These are phyloP conservation scores for Coix lacrymajobi DNA, from an alignment of 176 grass and related monocot genomes.

Conservation along the genomic window DNA sequence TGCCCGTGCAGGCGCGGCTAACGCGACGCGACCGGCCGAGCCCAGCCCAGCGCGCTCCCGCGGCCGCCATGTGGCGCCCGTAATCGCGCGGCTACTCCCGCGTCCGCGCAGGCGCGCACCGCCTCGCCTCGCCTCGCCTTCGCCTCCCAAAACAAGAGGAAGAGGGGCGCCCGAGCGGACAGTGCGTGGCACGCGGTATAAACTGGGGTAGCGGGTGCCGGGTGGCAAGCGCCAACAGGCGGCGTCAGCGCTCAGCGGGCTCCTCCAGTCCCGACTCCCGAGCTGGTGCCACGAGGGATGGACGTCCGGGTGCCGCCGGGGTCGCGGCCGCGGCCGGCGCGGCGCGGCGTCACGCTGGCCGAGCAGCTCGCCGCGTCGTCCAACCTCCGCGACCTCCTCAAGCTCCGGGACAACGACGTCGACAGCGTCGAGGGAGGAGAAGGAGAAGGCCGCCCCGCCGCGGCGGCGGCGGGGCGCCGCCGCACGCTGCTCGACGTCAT, in stretches of 20 bases:
- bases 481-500: constrained; percentile 36
- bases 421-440: neutral
- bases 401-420: constrained; percentile 31
- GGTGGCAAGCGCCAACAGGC: neutral
- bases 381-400: constrained; percentile 52
- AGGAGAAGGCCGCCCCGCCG: neutral
- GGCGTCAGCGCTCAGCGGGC: neutral
- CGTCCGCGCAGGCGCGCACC: neutral
- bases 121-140: neutral
- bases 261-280: neutral
- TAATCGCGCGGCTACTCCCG: neutral
- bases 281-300: constrained; percentile 9
- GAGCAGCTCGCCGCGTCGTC: constrained; percentile 66
- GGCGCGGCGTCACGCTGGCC: constrained; percentile 65
- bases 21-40: neutral
- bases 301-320: constrained; percentile 13
- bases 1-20: neutral
- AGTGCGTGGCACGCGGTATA: neutral
- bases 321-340: neutral
- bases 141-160: too few species aligned
- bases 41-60: neutral
- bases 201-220: neutral
- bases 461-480: neutral
- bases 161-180: too few species aligned
- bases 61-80: constrained; percentile 5